These are phyloP conservation scores for Verticillium tricorpus DNA, from an alignment of 2,329 filamentous ascomycete species.

Conservation along the genomic window DNA sequence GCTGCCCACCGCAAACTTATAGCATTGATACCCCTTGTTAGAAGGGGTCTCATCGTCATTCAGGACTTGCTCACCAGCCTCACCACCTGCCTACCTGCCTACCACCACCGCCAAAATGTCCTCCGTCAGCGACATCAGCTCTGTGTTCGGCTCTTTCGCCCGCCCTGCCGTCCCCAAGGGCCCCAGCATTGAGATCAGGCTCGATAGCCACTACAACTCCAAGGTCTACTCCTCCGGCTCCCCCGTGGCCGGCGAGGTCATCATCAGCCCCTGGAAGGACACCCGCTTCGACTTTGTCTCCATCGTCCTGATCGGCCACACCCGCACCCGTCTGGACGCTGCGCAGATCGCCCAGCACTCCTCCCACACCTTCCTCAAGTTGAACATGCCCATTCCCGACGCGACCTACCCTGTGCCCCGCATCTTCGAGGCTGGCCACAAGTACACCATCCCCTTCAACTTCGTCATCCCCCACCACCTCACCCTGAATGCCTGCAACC, in stretches of 20 bases:
- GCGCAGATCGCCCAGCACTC: conserved; percentile 43
- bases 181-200: conserved; percentile 40
- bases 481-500: conserved; percentile 52
- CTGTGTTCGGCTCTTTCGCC: conserved; percentile 8
- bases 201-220: conserved; percentile 49
- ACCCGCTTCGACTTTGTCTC: conserved; percentile 47
- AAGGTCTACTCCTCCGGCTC: conserved; percentile 55
- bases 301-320: conserved; percentile 47
- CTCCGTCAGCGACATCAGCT: conserved; percentile 13
- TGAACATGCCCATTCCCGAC: conserved; percentile 48
- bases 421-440: conserved; percentile 42
- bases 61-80: not conserved
- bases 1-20: not conserved
- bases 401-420: conserved; percentile 40
- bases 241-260: conserved; percentile 42
- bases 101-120: conserved; percentile 6
- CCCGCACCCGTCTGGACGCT: conserved; percentile 47
- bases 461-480: conserved; percentile 56
- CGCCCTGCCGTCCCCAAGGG: conserved; percentile 8
- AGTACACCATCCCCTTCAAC: conserved; percentile 51
- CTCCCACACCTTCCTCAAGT: conserved; percentile 50
- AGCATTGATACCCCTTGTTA: not conserved
- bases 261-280: conserved; percentile 39
- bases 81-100: not conserved
- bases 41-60: not conserved